Evolutionary conservation across 2,329 filamentous ascomycete species (phyloP).

Genomic region (Nemania sp.): DNA sequence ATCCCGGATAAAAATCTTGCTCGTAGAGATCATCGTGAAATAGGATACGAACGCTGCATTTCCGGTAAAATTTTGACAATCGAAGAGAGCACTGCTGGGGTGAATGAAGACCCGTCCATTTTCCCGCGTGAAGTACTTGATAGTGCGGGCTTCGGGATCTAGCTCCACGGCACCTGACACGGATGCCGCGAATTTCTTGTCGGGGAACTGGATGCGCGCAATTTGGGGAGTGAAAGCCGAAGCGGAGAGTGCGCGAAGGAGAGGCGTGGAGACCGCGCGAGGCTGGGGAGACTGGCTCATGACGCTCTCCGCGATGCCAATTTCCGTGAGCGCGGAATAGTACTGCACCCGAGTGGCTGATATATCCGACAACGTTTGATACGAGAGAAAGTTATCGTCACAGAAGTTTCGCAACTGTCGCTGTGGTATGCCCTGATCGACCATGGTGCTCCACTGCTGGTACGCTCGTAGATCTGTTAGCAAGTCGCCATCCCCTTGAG

Average conservation of each 20-base stretch:
- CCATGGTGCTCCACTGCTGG: slow-evolving; percentile 76
- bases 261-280: slow-evolving; percentile 43
- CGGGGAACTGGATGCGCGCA: slow-evolving; percentile 87
- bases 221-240: slow-evolving; percentile 83
- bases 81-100: slow-evolving; percentile 84
- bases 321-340: slow-evolving; percentile 80
- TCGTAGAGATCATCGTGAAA: slow-evolving; percentile 89
- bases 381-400: slow-evolving; percentile 80
- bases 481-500: slow-evolving; percentile 79
- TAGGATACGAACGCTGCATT: slow-evolving; percentile 82
- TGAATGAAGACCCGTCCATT: slow-evolving; percentile 91
- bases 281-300: slow-evolving; percentile 37
- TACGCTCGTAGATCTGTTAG: slow-evolving; percentile 85
- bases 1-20: slow-evolving; percentile 89
- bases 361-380: slow-evolving; percentile 85
- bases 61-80: slow-evolving; percentile 74
- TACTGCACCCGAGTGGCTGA: slow-evolving; percentile 85
- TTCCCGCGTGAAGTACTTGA: slow-evolving; percentile 89
- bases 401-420: slow-evolving; percentile 76
- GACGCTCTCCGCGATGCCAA: slow-evolving; percentile 76
- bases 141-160: slow-evolving; percentile 87
- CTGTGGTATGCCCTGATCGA: slow-evolving; percentile 59
- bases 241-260: slow-evolving; percentile 71
- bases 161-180: slow-evolving; percentile 88
- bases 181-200: slow-evolving; percentile 90